Percentiles rank a stretch among this genome's conserved stretches.
phyloP scores from a whole-genome alignment of 2,329 filamentous ascomycete species.

The Coniochaeta sp. region DNA sequence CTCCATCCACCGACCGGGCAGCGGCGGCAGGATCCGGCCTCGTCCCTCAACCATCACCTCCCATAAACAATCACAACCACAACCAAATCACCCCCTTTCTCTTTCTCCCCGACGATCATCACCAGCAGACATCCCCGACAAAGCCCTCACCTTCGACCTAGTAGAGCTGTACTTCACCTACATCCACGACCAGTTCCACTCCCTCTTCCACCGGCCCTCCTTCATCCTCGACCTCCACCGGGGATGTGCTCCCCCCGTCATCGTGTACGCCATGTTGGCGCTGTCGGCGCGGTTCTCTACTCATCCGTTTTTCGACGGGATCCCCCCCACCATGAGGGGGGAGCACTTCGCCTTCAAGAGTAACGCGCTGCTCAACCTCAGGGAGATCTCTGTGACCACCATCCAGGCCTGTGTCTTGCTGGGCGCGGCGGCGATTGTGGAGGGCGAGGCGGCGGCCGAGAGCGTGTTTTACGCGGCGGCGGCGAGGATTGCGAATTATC shows the following conservation, averaged over 20 bases:
- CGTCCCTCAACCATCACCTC: too few species aligned
- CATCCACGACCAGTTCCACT: conserved; percentile 26
- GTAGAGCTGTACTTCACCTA: conserved; percentile 25
- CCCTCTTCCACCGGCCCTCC: conserved; percentile 23
- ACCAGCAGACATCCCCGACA: not conserved
- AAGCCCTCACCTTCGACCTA: conserved; percentile 11
- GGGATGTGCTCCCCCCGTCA: conserved; percentile 12
- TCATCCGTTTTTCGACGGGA: conserved; percentile 10
- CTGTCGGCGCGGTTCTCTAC: conserved; percentile 19
- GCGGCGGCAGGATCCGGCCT: too few species aligned
- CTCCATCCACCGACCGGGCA: not conserved
- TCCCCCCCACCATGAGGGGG: conserved; percentile 16
- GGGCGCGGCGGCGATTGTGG: conserved; percentile 23
- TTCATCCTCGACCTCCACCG: conserved; percentile 16
- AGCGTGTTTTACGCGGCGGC: conserved; percentile 30
- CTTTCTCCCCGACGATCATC: not conserved
- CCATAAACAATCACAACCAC: too few species aligned
- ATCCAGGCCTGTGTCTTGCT: conserved; percentile 32
- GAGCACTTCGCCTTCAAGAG: conserved; percentile 13
- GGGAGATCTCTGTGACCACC: conserved; percentile 26
- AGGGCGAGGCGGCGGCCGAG: conserved; percentile 27
- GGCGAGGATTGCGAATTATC: conserved; percentile 25
- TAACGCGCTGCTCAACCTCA: conserved; percentile 22
- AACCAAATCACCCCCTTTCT: too few species aligned
- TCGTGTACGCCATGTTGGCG: conserved; percentile 19